Percentiles rank a stretch among this genome's conserved stretches.
phyloP scores from a whole-genome alignment of 768 basidiomycete species.

The Lentinula lateritia region DNA sequence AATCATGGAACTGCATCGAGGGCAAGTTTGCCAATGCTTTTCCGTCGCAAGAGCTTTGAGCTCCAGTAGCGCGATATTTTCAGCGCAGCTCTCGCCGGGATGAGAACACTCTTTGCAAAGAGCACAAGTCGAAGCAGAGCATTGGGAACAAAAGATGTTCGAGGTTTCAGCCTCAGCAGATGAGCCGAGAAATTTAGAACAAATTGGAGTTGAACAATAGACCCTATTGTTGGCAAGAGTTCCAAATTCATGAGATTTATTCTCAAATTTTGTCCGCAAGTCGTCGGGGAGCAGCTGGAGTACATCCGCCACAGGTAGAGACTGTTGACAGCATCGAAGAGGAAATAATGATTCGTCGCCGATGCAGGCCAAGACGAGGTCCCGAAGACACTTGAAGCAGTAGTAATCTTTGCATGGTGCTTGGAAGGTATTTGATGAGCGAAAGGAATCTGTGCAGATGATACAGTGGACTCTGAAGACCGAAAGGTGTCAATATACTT shows the following conservation, averaged over 20 bases:
- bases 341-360: constrained; percentile 50
- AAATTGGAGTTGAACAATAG: constrained; percentile 45
- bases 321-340: constrained; percentile 41
- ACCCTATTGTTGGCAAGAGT: constrained; percentile 35
- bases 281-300: constrained; percentile 21
- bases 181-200: constrained; percentile 49
- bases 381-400: constrained; percentile 36
- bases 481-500: background rate
- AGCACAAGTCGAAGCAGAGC: constrained; percentile 35
- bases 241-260: constrained; percentile 42
- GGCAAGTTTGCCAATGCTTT: constrained; percentile 59
- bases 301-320: constrained; percentile 23
- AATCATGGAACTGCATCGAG: constrained; percentile 48
- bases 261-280: constrained; percentile 26
- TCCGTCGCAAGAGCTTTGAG: constrained; percentile 39
- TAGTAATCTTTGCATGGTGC: constrained; percentile 43
- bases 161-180: constrained; percentile 12
- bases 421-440: constrained; percentile 19
- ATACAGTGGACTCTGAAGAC: constrained; percentile 27
- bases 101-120: constrained; percentile 47
- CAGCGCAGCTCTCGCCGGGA: constrained; percentile 29
- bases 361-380: constrained; percentile 34
- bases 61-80: constrained; percentile 35
- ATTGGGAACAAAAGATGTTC: constrained; percentile 33
- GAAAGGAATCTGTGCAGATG: constrained; percentile 34